Base-by-base conservation (phyloP, 768 basidiomycete species). In the Lactarius indigo region DNA sequence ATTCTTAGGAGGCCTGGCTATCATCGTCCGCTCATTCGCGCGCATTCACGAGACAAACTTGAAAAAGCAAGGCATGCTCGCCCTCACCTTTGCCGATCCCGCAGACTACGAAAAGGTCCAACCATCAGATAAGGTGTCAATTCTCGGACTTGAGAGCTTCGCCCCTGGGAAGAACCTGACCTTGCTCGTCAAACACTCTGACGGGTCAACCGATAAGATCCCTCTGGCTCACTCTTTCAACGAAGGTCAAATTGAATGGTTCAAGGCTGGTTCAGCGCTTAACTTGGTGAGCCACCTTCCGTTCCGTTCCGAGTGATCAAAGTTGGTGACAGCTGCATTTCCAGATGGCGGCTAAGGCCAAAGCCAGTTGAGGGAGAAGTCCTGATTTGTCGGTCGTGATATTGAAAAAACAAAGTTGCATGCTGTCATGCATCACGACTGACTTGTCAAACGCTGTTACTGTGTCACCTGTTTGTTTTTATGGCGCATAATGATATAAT, bases 11-110 rank as follows among this genome's bases (percentile, higher is more conserved):
- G 96, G 96, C 69, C 84, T 94, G 64, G 96, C 96, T 33, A 92
- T 98, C 82, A 96, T 99, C 78, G 91, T 90, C 76, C 87, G 94
- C 77, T 95, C 92, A 39, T 98, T 98, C 78, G 96, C 96, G 61
- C 94, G 96, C 79, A 98, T 98, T 80, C 96, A 96, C 80, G 95
- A 92, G 82, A 94, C 94, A 75, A 95, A 96, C 84, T 81, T 95
- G 87, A 98, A 98, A 90, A 98, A 98, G 87, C 96, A 98, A 82
- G 95, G 95, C 73, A 95, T 96, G 93, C 92, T 98, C 69, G 95
- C 95, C 2, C 82, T 98, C 72, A 97, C 94, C 68, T 97, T 98
- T 76, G 91, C 79, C 68, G 86, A 98, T 80, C 85, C 91, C 18
- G 93, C 86, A 70, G 96, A 98, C 79, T 99, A 99, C 78, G 94